Base-by-base conservation (phyloP, 345 rosid genomes). In the Euphorbia lathyris region DNA sequence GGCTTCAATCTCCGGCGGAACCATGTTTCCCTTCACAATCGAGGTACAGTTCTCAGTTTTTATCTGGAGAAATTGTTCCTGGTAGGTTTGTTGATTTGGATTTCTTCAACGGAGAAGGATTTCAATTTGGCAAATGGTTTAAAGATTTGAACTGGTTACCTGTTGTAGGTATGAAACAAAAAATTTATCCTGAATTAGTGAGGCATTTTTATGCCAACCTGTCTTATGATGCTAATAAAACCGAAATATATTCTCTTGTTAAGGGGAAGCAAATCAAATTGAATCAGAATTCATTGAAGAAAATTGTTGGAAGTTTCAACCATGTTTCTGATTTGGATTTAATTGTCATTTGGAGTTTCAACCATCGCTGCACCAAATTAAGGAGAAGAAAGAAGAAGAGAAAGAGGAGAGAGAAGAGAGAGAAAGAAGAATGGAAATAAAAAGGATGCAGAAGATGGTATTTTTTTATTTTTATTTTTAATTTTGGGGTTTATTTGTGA, bases 61-160 rank as follows among this genome's bases (percentile, higher is more conserved):
- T 36, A 34, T 36, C 25, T n/a, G 47, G 40, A 36, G 65, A 61
- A 61, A 36, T 34, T 36, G 26, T 36, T 61, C 47, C 65, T 14
- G 65, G 65, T 61, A 36, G 65, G 65, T 36, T 10, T 36, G 0
- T 61, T 61, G 47, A 61, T 61, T 61, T 61, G 47, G 8, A 3
- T 34, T 61, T 61, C 20, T 61, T 61, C 26, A 36, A 8, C 10
- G 26, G 10, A 36, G 47, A 61, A 61, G 45, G 65, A 19, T 61
- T 61, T 61, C 65, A 61, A n/a, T 34, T 61, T 10, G 25, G 47
- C 36, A 61, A 36, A 61, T 61, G 65, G 65, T 60, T 60, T 19
- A 19, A 60, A 36, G 25, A 60, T n/a, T 32, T 60, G 65, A 60
- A 34, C n/a, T 60, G 65, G 65, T 26, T 60, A 34, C n/a, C 65